A percentile compares a stretch with the other conserved stretches of the same genome.
These are phyloP conservation scores for Leucaena leucocephala DNA, from an alignment of 306 rosid species.

Conservation along the genomic window DNA sequence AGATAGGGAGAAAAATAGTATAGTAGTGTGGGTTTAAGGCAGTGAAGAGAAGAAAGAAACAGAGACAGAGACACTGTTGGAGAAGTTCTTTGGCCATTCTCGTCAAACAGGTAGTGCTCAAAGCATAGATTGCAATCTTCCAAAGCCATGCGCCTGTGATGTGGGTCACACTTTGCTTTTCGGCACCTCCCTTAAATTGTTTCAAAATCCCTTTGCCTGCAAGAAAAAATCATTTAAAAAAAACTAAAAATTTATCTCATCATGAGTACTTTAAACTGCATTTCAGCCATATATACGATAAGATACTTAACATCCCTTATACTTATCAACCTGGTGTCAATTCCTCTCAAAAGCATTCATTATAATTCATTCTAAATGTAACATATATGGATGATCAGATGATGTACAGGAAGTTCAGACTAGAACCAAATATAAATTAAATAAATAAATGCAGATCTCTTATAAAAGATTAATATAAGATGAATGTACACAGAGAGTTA, in stretches of 20 bases:
- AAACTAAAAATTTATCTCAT: not conserved
- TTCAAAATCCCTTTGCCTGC: conserved; percentile 31
- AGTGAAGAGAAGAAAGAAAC: conserved; percentile 52
- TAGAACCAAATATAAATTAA: too few species aligned
- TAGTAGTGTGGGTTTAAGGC: conserved; percentile 53
- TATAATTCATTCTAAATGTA: too few species aligned
- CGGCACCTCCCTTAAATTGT: conserved; percentile 36
- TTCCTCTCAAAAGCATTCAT: not conserved
- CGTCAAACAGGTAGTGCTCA: conserved; percentile 67
- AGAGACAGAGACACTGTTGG: conserved; percentile 39
- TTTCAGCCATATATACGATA: not conserved
- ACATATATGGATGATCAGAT: not conserved
- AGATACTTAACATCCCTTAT: not conserved
- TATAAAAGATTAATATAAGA: not conserved
- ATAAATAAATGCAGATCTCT: not conserved
- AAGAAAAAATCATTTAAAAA: not conserved
- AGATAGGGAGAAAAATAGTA: conserved; percentile 39
- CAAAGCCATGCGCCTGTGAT: conserved; percentile 78
- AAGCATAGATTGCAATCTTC: conserved; percentile 84
- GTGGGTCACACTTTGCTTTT: conserved; percentile 80
- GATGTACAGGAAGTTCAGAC: not conserved
- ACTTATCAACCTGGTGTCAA: not conserved
- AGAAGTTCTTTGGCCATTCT: conserved; percentile 67
- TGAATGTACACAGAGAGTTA: not conserved
- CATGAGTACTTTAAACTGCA: not conserved